These are phyloP conservation scores for Sophora flavescens DNA, from an alignment of 306 rosid species.

Conservation along the genomic window DNA sequence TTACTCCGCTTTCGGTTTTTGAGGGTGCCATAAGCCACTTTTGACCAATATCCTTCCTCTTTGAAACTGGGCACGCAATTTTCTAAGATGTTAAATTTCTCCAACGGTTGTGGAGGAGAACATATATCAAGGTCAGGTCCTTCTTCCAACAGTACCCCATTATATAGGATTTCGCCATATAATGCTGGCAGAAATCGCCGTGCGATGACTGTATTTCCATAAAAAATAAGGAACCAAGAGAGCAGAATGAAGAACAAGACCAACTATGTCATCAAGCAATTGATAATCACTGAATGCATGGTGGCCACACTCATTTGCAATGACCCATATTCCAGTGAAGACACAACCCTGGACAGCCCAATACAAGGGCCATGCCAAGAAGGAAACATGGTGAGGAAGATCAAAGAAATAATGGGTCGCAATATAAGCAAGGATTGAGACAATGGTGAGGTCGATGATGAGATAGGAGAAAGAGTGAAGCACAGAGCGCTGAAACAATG, in stretches of 20 bases:
- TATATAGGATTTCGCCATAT: too few relatives aligned
- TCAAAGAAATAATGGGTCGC: conserved; percentile 57
- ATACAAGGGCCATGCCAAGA: conserved; percentile 71
- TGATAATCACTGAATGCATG: conserved; percentile 69
- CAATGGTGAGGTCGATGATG: conserved; percentile 60
- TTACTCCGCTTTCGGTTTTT: too few relatives aligned
- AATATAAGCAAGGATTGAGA: conserved; percentile 49
- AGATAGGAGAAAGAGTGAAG: conserved; percentile 71
- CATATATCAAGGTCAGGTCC: too few relatives aligned
- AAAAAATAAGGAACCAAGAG: conserved; percentile 83
- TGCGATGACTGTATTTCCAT: conserved; percentile 89
- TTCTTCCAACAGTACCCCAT: too few relatives aligned
- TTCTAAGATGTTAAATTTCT: too few relatives aligned
- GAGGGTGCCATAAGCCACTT: too few relatives aligned
- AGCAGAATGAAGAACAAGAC: conserved; percentile 69
- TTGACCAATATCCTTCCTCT: too few relatives aligned
- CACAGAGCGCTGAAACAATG: conserved; percentile 79
- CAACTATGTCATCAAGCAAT: conserved; percentile 77
- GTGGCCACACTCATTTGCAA: conserved; percentile 72
- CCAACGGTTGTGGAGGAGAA: too few relatives aligned
- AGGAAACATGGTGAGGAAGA: conserved; percentile 54
- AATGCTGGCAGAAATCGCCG: too few relatives aligned
- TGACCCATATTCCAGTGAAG: conserved; percentile 82
- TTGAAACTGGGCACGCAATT: too few relatives aligned
- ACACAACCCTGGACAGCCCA: conserved; percentile 67